Base-by-base conservation (phyloP, 805 yeast genomes). In the Wickerhamiella slavikovae region DNA sequence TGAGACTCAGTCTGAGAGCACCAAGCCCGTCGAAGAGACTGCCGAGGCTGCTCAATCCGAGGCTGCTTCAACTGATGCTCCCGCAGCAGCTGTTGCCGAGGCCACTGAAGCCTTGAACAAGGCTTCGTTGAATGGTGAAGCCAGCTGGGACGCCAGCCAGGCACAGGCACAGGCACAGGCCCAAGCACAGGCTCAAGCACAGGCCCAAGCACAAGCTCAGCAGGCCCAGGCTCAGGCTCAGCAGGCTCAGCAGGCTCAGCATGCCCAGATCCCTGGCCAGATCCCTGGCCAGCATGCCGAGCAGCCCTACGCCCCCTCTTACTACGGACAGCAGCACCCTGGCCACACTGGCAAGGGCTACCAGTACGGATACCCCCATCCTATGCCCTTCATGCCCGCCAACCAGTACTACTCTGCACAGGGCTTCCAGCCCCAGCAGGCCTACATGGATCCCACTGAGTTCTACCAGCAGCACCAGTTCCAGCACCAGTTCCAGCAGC, bases 1-100 rank as follows among this genome's bases (percentile, higher is more conserved):
- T 17, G 33, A 38, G 16, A 20, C 25, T 9, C 20, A 24, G 8
- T 15, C 40, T 17, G 33, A 38, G 16, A 20, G 35, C 11, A 23
- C 20, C 15, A 28, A 20, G 19, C 10, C 22, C 29, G 15, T 25
- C 9, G 29, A 12, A n/a, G 33, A 33, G 24, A 9, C 27, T 18
- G 28, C 32, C 38, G 13, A 28, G 14, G 25, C 35, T 17, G 16
- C 25, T 22, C 29, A 22, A 16, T 21, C 19, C 6, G 21, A 6
- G 6, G 21, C 21, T 27, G 31, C 24, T 9, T 21, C 20, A 19
- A 30, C 14, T 21, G 13, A 13, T 19, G 26, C 24, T 20, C 19
- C 27, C 18, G 34, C 15, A 23, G 22, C 27, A n/a, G 24, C 15
- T 16, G 19, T 13, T 13, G 22, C 28, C 9, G 27, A 10, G 19